Base-by-base conservation (phyloP, 108 stramenopile species). In the Fragilariopsis cylindrus region DNA sequence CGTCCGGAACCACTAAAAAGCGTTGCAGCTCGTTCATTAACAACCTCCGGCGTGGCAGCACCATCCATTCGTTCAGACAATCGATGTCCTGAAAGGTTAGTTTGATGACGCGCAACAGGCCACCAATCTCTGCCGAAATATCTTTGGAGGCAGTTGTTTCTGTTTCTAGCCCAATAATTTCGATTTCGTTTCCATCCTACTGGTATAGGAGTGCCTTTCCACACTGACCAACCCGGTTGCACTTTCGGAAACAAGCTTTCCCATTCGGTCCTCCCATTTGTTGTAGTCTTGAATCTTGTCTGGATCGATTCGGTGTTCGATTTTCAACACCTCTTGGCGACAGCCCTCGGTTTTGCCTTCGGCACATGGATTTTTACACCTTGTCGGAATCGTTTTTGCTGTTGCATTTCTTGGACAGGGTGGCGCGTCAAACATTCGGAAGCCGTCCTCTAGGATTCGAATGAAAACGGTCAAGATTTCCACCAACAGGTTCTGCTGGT, bases 361-460 rank as follows among this genome's bases (percentile, higher is more conserved):
- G 11, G 21, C 18, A 15, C 19, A 19, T 11, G 15, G 16, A 18
- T 60, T n/a, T 60, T 60, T 11, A 11, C 11, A 13, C 56, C 48
- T 16, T 7, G 7, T 13, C 9, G 39, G 39, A 15, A n/a, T 13
- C 11, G 70, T 30, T 67, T 43, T 6, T 12, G 7, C 15, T 56
- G 74, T 41, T 75, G 43, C 65, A 58, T n/a, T 8, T 19, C 16
- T 3, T 63, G 15, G 30, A 18, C 39, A 11, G n/a, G 65, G 30
- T 53, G 68, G 48, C 7, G 75, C 69, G 39, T 76, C 42, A 16
- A 76, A 76, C 67, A 76, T 76, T 11, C n/a, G 15, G 16, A 76
- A 70, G 19, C 75, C 75, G 11, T 76, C 75, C 40, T 76, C 75
- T 19, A 76, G 47, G 15, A 70, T 76, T 13, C 19, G 15, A 16